Evolutionary conservation across 108 stramenopile species (phyloP).

Genomic region (Fragilaria radians): DNA sequence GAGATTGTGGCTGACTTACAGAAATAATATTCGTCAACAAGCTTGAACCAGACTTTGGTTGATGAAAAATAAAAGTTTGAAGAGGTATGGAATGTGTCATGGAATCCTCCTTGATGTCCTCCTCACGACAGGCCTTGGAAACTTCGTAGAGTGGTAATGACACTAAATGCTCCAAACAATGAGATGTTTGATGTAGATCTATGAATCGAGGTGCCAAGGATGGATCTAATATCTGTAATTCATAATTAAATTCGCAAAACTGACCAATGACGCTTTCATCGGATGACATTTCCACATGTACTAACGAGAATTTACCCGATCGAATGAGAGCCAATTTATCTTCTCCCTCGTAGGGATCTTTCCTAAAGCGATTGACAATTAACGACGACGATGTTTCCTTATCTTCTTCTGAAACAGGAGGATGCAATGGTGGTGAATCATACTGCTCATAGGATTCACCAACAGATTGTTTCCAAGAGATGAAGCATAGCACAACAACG

Average conservation of each 20-base stretch:
- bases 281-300: too few species aligned
- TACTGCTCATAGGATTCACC: too few species aligned
- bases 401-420: too few species aligned
- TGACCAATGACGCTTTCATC: too few species aligned
- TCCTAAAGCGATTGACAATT: too few species aligned
- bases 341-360: too few species aligned
- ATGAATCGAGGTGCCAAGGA: background rate
- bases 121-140: background rate
- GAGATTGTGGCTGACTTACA: conserved; percentile 70
- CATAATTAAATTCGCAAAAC: background rate
- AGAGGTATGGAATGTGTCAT: background rate
- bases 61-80: conserved; percentile 78
- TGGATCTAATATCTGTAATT: background rate
- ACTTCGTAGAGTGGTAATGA: background rate
- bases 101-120: background rate
- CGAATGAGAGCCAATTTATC: too few species aligned
- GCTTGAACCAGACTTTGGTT: conserved; percentile 85
- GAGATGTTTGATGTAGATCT: background rate
- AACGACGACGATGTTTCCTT: too few species aligned
- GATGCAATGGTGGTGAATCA: too few species aligned
- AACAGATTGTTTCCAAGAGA: too few species aligned
- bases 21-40: conserved; percentile 81
- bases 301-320: too few species aligned
- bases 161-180: background rate
- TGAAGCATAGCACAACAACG: too few species aligned